Base-by-base conservation (phyloP, 2,329 filamentous ascomycete genomes). In the Fusarium sterilihyphosum region DNA sequence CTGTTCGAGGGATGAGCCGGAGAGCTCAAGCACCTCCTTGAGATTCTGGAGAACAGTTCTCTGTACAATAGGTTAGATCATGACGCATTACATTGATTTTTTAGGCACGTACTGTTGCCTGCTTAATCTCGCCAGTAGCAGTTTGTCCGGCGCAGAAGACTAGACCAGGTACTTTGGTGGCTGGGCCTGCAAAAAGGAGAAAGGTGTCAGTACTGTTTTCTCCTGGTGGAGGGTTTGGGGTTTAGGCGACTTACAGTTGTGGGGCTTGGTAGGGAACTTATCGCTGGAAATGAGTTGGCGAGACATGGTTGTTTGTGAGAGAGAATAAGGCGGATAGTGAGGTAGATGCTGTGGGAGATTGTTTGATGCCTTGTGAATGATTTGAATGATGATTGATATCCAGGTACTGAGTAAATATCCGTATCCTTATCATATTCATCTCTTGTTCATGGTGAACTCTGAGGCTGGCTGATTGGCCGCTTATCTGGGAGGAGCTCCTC, bases 1-100 rank as follows among this genome's bases (percentile, higher is more conserved):
- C 78, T 89, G 89, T 59, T 86, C 83, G 35, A 94, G 85, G 38
- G 85, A 86, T 29, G 88, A 91, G 8, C 91, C 92, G 4, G 92
- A 91, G 54, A 90, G 92, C 67, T 90, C 88, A 22, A 94, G 86
- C 60, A 94, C 91, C n/a, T 90, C 90, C 67, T 87, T 85, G 77
- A 94, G 87, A 81, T 93, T 93, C 40, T 76, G 73, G 17, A 76
- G 61, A 9, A 70, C 73, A 5, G 58, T 69, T 20, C 73, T 67
- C 71, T 67, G 22, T 31, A 12, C 8, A 38, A 6, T 17, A 5
- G 4, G 44, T 47, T 20, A 47, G 33, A 35, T 35, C 1, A 17
- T n/a, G 22, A 9, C 4, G 14, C 40, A 43, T n/a, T 16, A 8
- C 8, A 14, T 16, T 9, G 41, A 9, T n/a, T 0, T 0, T 24